Evolutionary conservation across 768 basidiomycete genomes (phyloP), one percentile per base, ranked within the genome.

Genomic region (Porphyrellus cyaneotinctus): DNA sequence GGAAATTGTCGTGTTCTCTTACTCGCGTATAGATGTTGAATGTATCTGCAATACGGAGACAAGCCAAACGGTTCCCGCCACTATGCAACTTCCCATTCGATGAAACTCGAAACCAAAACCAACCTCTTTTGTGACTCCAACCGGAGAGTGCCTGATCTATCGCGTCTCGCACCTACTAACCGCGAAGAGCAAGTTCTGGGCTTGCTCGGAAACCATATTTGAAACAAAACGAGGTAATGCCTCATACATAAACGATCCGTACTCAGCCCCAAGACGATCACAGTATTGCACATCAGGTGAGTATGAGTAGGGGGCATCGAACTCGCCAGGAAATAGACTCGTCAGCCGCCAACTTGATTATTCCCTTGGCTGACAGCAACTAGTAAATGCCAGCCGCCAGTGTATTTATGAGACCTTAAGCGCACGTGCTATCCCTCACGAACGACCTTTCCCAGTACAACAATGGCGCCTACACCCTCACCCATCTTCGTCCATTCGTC

Each of bases 401-500:
- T n/a, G 17, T 66, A 63, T 61, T 54, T 68, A 67, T 67, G 58
- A 58, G 15, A 47, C 48, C 36, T 26, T 9, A 33, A 35, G 18
- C 35, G 26, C 39, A 23, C 22, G 39, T 49, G 38, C 48, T 28
- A 31, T 44, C 31, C n/a, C 17, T 23, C 32, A 41, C 36, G n/a
- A 17, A 41, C 42, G 38, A 46, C 30, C 49, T 28, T 15, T 31
- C 28, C 43, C 49, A 36, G 35, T 33, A 32, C 43, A 47, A 47
- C 43, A 30, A 68, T 67, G 65, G 64, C 59, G 13, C 66, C 65
- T 20, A 47, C 64, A 45, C 23, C 50, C 23, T 49, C 53, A 38
- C 43, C 54, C 33, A n/a, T 47, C 23, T 22, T 47, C 11, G 13
- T 43, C 33, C 50, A 41, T 50, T 35, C 39, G 20, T 43, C 52